Evolutionary conservation across 306 rosid species (phyloP).

Genomic region (Myrica gale): DNA sequence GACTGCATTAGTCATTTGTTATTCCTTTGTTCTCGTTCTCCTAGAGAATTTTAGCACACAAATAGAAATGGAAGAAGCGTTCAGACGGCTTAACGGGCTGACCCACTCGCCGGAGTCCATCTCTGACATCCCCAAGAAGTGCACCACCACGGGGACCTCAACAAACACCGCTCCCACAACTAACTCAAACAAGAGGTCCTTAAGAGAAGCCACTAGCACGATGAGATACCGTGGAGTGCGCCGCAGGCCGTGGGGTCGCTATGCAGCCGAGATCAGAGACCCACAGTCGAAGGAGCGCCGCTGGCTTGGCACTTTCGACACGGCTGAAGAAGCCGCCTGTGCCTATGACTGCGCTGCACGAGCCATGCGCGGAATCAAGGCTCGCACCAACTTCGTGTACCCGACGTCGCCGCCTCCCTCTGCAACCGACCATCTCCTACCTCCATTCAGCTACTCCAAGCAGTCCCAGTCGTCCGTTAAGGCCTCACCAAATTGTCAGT

Average conservation of each 20-base stretch:
- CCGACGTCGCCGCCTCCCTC: slow-evolving; percentile 41
- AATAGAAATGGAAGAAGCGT: slow-evolving; percentile 61
- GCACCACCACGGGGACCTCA: neutral
- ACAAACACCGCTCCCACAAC: neutral
- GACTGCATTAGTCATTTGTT: neutral
- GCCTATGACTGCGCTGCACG: slow-evolving; percentile 97
- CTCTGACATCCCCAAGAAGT: slow-evolving; percentile 20
- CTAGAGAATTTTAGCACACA: neutral
- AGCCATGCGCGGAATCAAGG: slow-evolving; percentile 86
- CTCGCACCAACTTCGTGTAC: slow-evolving; percentile 79
- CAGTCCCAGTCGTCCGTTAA: slow-evolving; percentile 24
- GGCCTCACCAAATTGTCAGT: slow-evolving; percentile 14
- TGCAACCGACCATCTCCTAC: slow-evolving; percentile 27
- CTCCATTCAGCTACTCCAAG: slow-evolving; percentile 37
- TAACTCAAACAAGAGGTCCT: slow-evolving; percentile 34
- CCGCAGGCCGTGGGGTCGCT: slow-evolving; percentile 98
- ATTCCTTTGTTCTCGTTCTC: neutral
- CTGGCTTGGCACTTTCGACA: slow-evolving; percentile 96
- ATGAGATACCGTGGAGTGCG: slow-evolving; percentile 86
- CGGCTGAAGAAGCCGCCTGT: slow-evolving; percentile 96
- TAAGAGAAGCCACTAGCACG: slow-evolving; percentile 36
- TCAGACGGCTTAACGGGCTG: slow-evolving; percentile 48
- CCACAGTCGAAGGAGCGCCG: slow-evolving; percentile 85
- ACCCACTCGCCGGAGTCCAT: slow-evolving; percentile 23
- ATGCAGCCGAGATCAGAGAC: slow-evolving; percentile 96